Conservation (phyloP, 805 yeast species). For the Candida taoyuanica region DNA sequence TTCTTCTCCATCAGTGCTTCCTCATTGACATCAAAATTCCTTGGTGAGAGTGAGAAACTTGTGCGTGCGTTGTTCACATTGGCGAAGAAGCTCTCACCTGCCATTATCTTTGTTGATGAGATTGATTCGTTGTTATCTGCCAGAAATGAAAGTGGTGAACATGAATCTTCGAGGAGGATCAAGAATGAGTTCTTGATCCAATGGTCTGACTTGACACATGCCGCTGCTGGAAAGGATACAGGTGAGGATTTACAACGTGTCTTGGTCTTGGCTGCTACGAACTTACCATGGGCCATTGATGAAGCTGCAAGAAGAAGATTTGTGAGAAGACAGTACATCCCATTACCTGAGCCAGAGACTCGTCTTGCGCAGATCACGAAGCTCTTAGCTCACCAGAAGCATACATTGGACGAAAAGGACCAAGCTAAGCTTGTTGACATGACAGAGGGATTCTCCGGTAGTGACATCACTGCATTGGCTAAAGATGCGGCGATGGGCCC, state of each 20-base stretch:
- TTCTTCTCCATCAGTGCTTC: conserved; percentile 92
- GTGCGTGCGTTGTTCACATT: conserved; percentile 83
- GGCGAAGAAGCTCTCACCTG: conserved; percentile 85
- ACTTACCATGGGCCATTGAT: conserved; percentile 95
- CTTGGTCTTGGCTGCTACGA: conserved; percentile 89
- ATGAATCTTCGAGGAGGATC: conserved; percentile 86
- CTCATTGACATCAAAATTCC: conserved; percentile 70
- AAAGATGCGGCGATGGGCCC: conserved; percentile 99
- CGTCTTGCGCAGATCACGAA: conserved; percentile 67
- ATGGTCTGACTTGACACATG: conserved; percentile 90
- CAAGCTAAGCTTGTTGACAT: conserved; percentile 53
- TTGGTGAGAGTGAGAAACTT: conserved; percentile 90
- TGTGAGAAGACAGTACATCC: conserved; percentile 89
- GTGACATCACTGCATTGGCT: conserved; percentile 91
- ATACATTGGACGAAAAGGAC: conserved; percentile 62
- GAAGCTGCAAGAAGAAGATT: conserved; percentile 96
- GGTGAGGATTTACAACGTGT: conserved; percentile 47
- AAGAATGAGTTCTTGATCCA: conserved; percentile 92
- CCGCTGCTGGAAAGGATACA: conserved; percentile 60
- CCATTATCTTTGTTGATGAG: conserved; percentile 94
- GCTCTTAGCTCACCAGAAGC: conserved; percentile 62
- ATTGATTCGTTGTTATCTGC: conserved; percentile 86
- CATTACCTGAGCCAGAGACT: conserved; percentile 86
- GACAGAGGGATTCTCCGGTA: conserved; percentile 87
- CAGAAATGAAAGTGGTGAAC: conserved; percentile 67